A percentile compares a stretch with the other conserved stretches of the same genome.
These are phyloP conservation scores for Euptelea pleiosperma DNA, from an alignment of 164 flowering plant genomes.

Conservation along the genomic window DNA sequence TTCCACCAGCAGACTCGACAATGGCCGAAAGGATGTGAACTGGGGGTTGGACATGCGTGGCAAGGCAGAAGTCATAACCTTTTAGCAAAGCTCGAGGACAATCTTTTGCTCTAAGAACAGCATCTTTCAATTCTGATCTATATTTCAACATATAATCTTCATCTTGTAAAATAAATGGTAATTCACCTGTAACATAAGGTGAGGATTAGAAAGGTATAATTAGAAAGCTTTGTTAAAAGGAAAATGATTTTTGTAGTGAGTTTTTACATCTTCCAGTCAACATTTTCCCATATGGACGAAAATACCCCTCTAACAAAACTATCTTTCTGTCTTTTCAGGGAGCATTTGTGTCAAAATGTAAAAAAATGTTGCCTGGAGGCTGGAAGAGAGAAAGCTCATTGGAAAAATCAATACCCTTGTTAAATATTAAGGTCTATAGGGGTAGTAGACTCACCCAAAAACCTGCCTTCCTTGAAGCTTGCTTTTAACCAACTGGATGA, in stretches of 20 bases:
- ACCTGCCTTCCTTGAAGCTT: conserved; percentile 63
- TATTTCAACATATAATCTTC: conserved; percentile 61
- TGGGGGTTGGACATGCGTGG: conserved; percentile 60
- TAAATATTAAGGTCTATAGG: neutral
- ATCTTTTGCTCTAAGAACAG: conserved; percentile 63
- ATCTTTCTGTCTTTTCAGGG: too few species aligned
- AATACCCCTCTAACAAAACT: too few species aligned
- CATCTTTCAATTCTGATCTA: conserved; percentile 47
- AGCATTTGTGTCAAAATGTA: too few species aligned
- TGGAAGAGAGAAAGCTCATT: too few species aligned
- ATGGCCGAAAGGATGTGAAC: conserved; percentile 45
- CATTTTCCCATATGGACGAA: too few species aligned
- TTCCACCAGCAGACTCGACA: conserved; percentile 71
- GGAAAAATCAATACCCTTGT: neutral
- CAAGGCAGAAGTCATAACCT: conserved; percentile 59
- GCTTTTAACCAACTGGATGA: conserved; percentile 77
- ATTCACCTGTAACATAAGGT: conserved; percentile 49
- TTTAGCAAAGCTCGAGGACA: conserved; percentile 51
- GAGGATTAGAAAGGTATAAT: neutral
- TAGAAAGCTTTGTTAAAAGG: too few species aligned
- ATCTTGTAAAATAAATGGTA: conserved; percentile 57
- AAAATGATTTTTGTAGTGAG: too few species aligned
- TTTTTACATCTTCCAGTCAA: too few species aligned
- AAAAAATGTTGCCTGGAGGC: too few species aligned
- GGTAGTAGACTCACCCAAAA: conserved; percentile 54